Conservation (phyloP, 805 yeast species). For the Metschnikowia sp. region DNA sequence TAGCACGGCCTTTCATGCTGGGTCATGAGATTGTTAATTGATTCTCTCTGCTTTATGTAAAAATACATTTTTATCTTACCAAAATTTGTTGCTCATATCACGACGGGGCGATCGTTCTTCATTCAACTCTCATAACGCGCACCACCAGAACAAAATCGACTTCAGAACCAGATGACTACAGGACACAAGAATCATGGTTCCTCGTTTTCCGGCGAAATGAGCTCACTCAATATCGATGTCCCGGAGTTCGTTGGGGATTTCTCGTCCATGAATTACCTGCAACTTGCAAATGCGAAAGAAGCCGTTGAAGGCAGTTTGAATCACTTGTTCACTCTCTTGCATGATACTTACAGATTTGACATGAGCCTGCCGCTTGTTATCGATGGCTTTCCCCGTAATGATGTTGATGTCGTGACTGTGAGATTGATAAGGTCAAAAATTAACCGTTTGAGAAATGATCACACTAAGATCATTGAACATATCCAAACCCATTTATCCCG, state of each 20-base stretch:
- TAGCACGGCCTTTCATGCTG: too few species aligned
- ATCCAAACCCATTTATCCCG: constrained; percentile 46
- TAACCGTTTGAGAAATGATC: constrained; percentile 69
- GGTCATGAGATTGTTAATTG: too few species aligned
- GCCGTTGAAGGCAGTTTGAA: constrained; percentile 37
- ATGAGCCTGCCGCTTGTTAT: constrained; percentile 66
- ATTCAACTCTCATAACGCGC: too few species aligned
- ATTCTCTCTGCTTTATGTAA: too few species aligned
- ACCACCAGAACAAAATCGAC: too few species aligned
- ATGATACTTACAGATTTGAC: constrained; percentile 44
- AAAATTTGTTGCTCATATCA: too few species aligned
- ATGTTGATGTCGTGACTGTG: constrained; percentile 71
- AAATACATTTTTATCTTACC: too few species aligned
- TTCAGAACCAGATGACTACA: background rate
- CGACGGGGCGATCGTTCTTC: too few species aligned
- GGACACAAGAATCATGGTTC: constrained; percentile 1
- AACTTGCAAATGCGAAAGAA: constrained; percentile 17
- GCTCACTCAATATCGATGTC: constrained; percentile 14
- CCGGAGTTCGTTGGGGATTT: constrained; percentile 4
- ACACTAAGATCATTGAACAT: constrained; percentile 43
- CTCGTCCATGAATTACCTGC: constrained; percentile 7
- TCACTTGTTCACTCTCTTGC: constrained; percentile 40
- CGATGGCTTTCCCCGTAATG: constrained; percentile 86
- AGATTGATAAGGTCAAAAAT: constrained; percentile 61
- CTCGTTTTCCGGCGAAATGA: constrained; percentile 15